Percentiles rank a stretch among this genome's conserved stretches.
phyloP scores from a whole-genome alignment of 768 basidiomycete genomes.

The Leccinum barrowsii region DNA sequence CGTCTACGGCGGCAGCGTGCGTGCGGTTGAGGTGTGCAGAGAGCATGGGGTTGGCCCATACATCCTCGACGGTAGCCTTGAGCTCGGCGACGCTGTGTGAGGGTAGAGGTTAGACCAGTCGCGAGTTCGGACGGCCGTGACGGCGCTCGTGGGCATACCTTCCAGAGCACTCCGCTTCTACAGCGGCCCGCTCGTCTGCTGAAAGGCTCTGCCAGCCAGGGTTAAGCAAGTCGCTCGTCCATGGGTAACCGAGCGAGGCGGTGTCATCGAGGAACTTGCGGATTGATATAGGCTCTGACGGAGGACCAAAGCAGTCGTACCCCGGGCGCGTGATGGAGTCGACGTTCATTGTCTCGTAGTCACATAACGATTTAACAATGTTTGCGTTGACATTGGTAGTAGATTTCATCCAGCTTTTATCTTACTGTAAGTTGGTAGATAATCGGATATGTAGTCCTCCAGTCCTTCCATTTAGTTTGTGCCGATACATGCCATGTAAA shows the following conservation, averaged over 20 bases:
- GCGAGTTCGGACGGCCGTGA: background rate
- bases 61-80: conserved; percentile 38
- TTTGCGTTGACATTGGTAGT: no score
- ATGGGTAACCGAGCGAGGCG: conserved; percentile 8
- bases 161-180: conserved; percentile 39
- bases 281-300: conserved; percentile 53
- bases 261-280: conserved; percentile 41
- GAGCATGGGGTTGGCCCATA: conserved; percentile 53
- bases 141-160: conserved; percentile 28
- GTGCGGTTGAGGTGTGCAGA: conserved; percentile 53
- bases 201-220: conserved; percentile 23
- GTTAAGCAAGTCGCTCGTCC: conserved; percentile 9
- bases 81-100: conserved; percentile 51
- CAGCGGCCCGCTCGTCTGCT: conserved; percentile 25
- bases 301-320: conserved; percentile 59
- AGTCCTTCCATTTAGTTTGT: conserved; percentile 17
- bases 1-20: conserved; percentile 46
- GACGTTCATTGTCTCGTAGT: conserved; percentile 11
- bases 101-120: background rate
- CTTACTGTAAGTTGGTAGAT: no score
- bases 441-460: no score
- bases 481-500: conserved; percentile 26
- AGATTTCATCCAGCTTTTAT: no score
- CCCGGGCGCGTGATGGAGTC: conserved; percentile 24
- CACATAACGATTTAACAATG: background rate